Evolutionary conservation across 2,329 filamentous ascomycete genomes (phyloP), one percentile per base, ranked within the genome.

Genomic region (Cercospora sp.): DNA sequence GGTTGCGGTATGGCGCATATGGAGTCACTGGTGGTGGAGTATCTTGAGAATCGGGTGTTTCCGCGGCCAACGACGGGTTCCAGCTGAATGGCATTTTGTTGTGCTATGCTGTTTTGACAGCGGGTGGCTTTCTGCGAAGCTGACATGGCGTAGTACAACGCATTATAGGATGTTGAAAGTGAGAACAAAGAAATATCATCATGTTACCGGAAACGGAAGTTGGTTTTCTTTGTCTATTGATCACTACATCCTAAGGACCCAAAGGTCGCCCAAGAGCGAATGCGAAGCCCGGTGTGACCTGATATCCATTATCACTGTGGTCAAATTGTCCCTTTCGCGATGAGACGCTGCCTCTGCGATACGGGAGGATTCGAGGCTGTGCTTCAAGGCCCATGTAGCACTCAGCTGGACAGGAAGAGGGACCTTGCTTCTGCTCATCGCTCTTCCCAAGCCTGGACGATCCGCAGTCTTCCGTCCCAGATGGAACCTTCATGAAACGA

Each of bases 21-120:
- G 55, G 55, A 3, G 55, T 59, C n/a, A n/a, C 28, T 59, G 55
- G 9, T 59, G 12, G 48, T 55, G 23, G 23, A n/a, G 13, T 55
- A 26, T 28, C 23, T n/a, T 26, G 48, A n/a, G 12, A 23, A 53
- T 6, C 20, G 20, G 48, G 48, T 16, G 48, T 26, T 5, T 55
- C 26, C 5, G 48, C 23, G 1, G 23, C 23, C 48, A 23, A n/a
- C 6, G 48, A 55, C 2, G 48, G 48, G 2, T 23, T 55, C 48
- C 48, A 55, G 23, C 48, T 55, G 48, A 55, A 55, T 1, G 48
- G 26, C 48, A 55, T 55, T 9, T 55, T 55, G 12, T n/a, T 55
- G 5, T 28, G 48, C 20, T 55, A 26, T n/a, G 3, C 13, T 16
- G 23, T 16, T 3, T 26, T 28, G 48, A 55, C 12, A 2, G 2